These are phyloP conservation scores for Pseudogymnoascus sp. DNA, from an alignment of 2,329 filamentous ascomycete species.

Conservation along the genomic window DNA sequence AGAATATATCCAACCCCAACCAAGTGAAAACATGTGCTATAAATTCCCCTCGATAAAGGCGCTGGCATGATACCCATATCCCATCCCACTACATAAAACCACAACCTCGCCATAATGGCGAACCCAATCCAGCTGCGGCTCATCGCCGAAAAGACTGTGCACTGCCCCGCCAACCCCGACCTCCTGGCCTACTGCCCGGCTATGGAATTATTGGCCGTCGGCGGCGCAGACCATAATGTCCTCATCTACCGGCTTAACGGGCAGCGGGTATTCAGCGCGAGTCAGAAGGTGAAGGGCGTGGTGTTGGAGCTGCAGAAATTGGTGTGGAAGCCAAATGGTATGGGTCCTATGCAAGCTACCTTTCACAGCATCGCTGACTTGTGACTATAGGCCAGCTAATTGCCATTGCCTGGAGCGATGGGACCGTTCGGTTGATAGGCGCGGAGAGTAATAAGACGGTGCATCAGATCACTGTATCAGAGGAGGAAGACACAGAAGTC, in stretches of 20 bases:
- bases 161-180: slow-evolving; percentile 43
- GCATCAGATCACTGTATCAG: slow-evolving; percentile 49
- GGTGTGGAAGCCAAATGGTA: slow-evolving; percentile 30
- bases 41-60: neutral
- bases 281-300: slow-evolving; percentile 27
- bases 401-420: slow-evolving; percentile 77
- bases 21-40: neutral
- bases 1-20: neutral
- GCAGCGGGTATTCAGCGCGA: slow-evolving; percentile 53
- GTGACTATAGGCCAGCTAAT: slow-evolving; percentile 55
- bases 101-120: slow-evolving; percentile 6
- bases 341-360: neutral
- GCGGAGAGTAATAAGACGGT: slow-evolving; percentile 74
- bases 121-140: slow-evolving; percentile 33
- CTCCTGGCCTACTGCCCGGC: slow-evolving; percentile 71
- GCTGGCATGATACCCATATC: neutral
- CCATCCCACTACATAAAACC: neutral
- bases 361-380: neutral
- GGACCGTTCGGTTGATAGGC: slow-evolving; percentile 65
- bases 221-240: slow-evolving; percentile 58
- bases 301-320: slow-evolving; percentile 31
- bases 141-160: slow-evolving; percentile 49
- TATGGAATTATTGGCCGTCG: slow-evolving; percentile 73
- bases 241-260: slow-evolving; percentile 71
- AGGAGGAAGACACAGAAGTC: slow-evolving; percentile 29